These are phyloP conservation scores for Lanmaoa rubissima DNA, from an alignment of 768 basidiomycete genomes.

Conservation along the genomic window DNA sequence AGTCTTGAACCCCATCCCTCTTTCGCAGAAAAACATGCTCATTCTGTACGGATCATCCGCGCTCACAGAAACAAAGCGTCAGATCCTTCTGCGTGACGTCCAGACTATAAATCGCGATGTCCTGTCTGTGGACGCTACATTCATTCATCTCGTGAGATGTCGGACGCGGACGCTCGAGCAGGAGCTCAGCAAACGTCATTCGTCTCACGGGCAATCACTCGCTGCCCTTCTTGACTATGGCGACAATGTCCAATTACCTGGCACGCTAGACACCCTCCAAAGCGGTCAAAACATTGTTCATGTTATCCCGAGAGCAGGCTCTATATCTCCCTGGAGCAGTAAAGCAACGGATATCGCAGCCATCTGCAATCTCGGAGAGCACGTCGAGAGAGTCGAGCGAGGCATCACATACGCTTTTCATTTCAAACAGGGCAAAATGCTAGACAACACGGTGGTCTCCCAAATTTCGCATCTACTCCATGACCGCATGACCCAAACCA, in stretches of 20 bases:
- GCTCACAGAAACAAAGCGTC: slow-evolving; percentile 68
- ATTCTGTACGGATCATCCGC: slow-evolving; percentile 75
- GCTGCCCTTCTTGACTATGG: slow-evolving; percentile 82
- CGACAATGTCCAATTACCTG: slow-evolving; percentile 57
- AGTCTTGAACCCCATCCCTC: not conserved
- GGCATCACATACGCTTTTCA: slow-evolving; percentile 70
- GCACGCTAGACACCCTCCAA: slow-evolving; percentile 38
- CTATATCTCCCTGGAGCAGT: slow-evolving; percentile 98
- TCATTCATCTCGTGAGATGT: slow-evolving; percentile 82
- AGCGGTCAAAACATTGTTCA: slow-evolving; percentile 51
- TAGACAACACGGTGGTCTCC: slow-evolving; percentile 50
- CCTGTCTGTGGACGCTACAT: slow-evolving; percentile 74
- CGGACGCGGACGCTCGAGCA: slow-evolving; percentile 42
- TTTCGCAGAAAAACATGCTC: slow-evolving; percentile 54
- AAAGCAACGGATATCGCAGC: slow-evolving; percentile 95
- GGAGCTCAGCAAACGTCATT: slow-evolving; percentile 45
- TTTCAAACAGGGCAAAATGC: slow-evolving; percentile 36
- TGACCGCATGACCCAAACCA: slow-evolving; percentile 95
- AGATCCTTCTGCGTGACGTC: slow-evolving; percentile 59
- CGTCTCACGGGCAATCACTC: slow-evolving; percentile 51
- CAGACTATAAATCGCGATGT: slow-evolving; percentile 53
- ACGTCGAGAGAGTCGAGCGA: slow-evolving; percentile 83
- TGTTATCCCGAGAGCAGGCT: slow-evolving; percentile 81
- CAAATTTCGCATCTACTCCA: slow-evolving; percentile 71
- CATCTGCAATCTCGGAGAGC: slow-evolving; percentile 75